Percentiles rank a stretch among this genome's conserved stretches.
Conservation (phyloP, 441 rosid species). For the Viola pubescens region DNA sequence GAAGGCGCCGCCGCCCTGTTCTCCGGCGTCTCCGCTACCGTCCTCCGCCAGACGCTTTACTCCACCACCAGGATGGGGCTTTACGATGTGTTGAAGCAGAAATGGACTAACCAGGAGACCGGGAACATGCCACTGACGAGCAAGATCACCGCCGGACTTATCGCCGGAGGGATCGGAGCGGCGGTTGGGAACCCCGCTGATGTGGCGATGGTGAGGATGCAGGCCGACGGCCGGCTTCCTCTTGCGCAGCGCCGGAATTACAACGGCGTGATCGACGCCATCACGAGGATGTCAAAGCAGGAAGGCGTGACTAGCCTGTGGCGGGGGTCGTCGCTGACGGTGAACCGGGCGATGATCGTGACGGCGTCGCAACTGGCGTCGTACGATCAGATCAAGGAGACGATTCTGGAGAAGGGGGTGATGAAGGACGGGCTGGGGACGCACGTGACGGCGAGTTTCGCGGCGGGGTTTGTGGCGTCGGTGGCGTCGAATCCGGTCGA, state of each 20-base stretch:
- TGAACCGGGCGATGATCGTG: slow-evolving; percentile 85
- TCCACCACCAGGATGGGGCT: slow-evolving; percentile 86
- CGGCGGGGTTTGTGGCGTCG: slow-evolving; percentile 76
- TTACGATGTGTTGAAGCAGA: slow-evolving; percentile 51
- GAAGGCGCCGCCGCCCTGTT: slow-evolving; percentile 55
- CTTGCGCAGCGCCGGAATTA: slow-evolving; percentile 56
- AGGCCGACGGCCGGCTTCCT: slow-evolving; percentile 76
- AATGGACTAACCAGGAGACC: slow-evolving; percentile 54
- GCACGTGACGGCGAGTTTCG: slow-evolving; percentile 68
- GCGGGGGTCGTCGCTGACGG: slow-evolving; percentile 74
- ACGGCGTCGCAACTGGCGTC: slow-evolving; percentile 79
- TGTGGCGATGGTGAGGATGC: slow-evolving; percentile 89
- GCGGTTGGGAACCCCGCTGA: slow-evolving; percentile 81
- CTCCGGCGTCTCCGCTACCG: slow-evolving; percentile 75
- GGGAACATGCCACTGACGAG: slow-evolving; percentile 34
- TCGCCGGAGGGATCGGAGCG: slow-evolving; percentile 75
- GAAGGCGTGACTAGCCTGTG: slow-evolving; percentile 68
- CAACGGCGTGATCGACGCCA: slow-evolving; percentile 55
- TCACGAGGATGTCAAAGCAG: slow-evolving; percentile 46
- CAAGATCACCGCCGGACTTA: slow-evolving; percentile 50
- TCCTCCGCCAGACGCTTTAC: slow-evolving; percentile 68
- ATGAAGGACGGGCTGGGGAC: slow-evolving; percentile 62
- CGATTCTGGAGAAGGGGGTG: slow-evolving; percentile 40
- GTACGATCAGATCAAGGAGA: slow-evolving; percentile 69
- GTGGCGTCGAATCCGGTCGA: slow-evolving; percentile 82